phyloP scores from a whole-genome alignment of 1,284 basidiomycete species.

The Cutaneotrichosporon cutaneum region DNA sequence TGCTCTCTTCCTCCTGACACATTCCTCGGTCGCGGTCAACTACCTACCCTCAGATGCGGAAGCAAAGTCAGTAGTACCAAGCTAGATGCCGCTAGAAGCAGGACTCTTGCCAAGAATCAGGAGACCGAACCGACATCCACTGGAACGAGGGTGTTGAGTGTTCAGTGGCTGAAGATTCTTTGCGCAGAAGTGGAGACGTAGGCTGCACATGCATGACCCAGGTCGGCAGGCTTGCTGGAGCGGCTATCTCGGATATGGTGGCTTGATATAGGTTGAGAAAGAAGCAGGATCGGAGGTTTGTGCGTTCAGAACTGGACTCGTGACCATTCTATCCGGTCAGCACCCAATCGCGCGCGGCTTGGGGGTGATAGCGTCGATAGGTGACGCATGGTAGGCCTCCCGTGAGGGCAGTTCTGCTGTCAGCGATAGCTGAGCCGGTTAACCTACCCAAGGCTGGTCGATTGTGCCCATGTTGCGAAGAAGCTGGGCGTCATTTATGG shows the following conservation, averaged over 20 bases:
- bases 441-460: constrained; percentile 80
- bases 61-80: neutral
- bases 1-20: neutral
- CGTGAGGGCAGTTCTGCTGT: constrained; percentile 83
- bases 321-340: constrained; percentile 17
- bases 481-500: constrained; percentile 58
- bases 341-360: neutral
- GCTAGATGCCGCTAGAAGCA: no score
- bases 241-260: neutral
- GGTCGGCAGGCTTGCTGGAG: neutral
- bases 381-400: constrained; percentile 93
- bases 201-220: neutral
- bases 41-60: neutral
- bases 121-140: neutral
- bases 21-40: neutral
- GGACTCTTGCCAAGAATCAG: neutral
- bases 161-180: no score
- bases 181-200: neutral
- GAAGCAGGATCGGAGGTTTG: neutral
- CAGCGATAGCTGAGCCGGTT: neutral
- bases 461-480: constrained; percentile 91
- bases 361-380: constrained; percentile 44
- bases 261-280: neutral
- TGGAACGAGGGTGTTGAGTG: no score
- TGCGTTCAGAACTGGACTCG: constrained; percentile 3